Base-by-base conservation (phyloP, 371 early-diverging fungal species). In the Coemansia sp. region DNA sequence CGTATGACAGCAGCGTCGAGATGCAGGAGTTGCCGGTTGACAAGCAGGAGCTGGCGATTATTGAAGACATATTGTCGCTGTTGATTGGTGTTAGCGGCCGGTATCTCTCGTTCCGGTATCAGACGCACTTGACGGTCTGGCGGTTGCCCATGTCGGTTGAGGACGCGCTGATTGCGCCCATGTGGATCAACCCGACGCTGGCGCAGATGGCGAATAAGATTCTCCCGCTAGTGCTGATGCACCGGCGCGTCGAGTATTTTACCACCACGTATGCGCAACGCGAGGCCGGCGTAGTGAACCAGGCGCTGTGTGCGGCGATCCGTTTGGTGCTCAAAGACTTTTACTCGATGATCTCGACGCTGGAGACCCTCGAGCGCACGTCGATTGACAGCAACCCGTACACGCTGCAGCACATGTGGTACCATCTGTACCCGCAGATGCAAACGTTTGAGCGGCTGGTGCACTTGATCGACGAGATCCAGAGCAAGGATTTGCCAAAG, bases 331-430 rank as follows among this genome's bases (percentile, higher is more conserved):
- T 90, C 31, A 90, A 90, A 85, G 95, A 94, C 53, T 95, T 92
- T 59, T 68, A 86, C n/a, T 73, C 88, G 2, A 78, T 94, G 41
- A 83, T 98, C n/a, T 91, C 91, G 14, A 94, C 94, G 68, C 80
- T 95, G 2, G 98, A 98, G 66, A 89, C 89, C 59, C 89, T 91
- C 57, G 88, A 88, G 48, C 86, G 89, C 51, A 82, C 88, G 1
- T 82, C 85, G 0, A 79, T 86, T 1, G 53, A 59, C 4, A 47
- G 56, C 13, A 50, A 48, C 2, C 79, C 82, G 10, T 95, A 96
- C 68, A 90, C 94, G 2, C 74, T 96, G 14, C 96, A 95, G 61
- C 89, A 91, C 69, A 78, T 96, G 6, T 92, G 93, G 93, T 92
- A 86, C 64, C 90, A 93, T 72, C 78, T 94, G 6, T 85, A 87